These are phyloP conservation scores for Moricandia moricandioides DNA, from an alignment of 345 rosid species.

Conservation along the genomic window DNA sequence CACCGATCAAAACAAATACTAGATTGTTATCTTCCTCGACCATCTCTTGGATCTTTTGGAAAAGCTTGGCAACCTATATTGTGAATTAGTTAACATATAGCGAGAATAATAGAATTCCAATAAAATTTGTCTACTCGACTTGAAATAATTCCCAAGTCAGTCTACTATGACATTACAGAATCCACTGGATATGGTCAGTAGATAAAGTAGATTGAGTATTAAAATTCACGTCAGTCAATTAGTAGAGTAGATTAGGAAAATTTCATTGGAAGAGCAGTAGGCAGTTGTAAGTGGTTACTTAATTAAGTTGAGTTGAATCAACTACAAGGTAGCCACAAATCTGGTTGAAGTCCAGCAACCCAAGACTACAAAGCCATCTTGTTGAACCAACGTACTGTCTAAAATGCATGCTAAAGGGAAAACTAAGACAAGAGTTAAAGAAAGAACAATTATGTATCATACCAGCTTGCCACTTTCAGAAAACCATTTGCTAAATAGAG, in stretches of 20 bases:
- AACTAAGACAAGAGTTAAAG: constrained; percentile 13
- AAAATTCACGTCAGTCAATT: background rate
- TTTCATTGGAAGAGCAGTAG: background rate
- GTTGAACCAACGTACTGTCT: background rate
- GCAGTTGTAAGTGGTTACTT: background rate
- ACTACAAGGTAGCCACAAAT: constrained; percentile 18
- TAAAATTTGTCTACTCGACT: constrained; percentile 7
- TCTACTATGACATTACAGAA: background rate
- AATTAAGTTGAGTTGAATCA: background rate
- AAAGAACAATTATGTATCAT: constrained; percentile 25
- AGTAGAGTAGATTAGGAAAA: background rate
- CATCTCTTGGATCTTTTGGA: constrained; percentile 99
- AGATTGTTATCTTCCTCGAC: constrained; percentile 96
- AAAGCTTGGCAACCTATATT: constrained; percentile 90
- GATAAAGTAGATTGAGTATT: background rate
- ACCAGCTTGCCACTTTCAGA: constrained; percentile 99
- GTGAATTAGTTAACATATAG: background rate
- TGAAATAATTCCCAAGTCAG: background rate
- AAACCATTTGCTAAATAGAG: constrained; percentile 98
- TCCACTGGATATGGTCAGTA: background rate
- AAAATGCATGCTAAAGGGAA: constrained; percentile 20
- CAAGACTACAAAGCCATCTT: constrained; percentile 3
- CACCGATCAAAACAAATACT: constrained; percentile 98
- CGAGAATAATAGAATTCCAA: background rate
- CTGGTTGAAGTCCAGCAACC: background rate